These are phyloP conservation scores for Xylariaceae sp. DNA, from an alignment of 2,329 filamentous ascomycete species.

Conservation along the genomic window DNA sequence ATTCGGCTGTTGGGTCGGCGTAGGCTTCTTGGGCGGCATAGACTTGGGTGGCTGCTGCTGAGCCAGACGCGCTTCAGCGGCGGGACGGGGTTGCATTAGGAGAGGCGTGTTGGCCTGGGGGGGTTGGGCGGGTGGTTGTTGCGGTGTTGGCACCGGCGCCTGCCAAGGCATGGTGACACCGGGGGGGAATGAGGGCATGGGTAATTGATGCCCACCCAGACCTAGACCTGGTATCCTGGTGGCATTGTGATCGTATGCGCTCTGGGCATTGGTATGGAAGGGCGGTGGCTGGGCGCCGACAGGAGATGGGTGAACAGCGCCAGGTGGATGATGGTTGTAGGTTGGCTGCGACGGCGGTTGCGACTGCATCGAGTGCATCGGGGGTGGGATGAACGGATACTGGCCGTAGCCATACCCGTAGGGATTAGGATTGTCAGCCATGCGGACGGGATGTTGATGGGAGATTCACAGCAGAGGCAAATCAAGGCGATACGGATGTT, in stretches of 20 bases:
- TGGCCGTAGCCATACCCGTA: too few relatives aligned
- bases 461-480: too few relatives aligned
- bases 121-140: neutral
- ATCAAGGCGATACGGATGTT: too few relatives aligned
- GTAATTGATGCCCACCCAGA: constrained; percentile 25
- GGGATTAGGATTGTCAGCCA: too few relatives aligned
- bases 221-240: constrained; percentile 40
- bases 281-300: constrained; percentile 12
- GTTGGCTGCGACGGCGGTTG: constrained; percentile 7
- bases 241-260: constrained; percentile 39
- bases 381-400: too few relatives aligned
- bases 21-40: constrained; percentile 1
- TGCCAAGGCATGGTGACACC: constrained; percentile 16
- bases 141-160: constrained; percentile 5
- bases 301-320: neutral
- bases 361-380: neutral
- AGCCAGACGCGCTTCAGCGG: too few relatives aligned
- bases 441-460: too few relatives aligned
- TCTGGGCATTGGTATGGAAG: constrained; percentile 32
- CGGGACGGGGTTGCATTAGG: too few relatives aligned
- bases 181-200: constrained; percentile 13
- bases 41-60: constrained; percentile 6
- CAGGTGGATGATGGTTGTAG: too few relatives aligned
- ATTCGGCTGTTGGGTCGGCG: constrained; percentile 3
- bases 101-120: neutral